Evolutionary conservation across 1,284 basidiomycete genomes (phyloP).

Genomic region (Exobasidium cylindrosporum): DNA sequence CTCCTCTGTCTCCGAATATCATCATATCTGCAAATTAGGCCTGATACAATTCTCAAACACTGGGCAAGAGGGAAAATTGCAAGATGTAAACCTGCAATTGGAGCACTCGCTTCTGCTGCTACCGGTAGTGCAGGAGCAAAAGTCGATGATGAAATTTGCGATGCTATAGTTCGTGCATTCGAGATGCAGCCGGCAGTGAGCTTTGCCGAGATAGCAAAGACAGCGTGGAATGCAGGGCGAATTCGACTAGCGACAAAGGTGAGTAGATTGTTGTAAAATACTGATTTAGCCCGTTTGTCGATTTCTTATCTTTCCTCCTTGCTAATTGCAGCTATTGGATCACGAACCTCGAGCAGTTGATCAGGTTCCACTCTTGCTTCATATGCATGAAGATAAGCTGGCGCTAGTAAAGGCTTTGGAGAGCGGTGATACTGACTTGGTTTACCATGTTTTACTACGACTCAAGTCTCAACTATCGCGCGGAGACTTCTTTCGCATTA

Average conservation of each 20-base stretch:
- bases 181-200: constrained; percentile 67
- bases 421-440: constrained; percentile 88
- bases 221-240: constrained; percentile 87
- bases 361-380: constrained; percentile 84
- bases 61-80: constrained; percentile 92
- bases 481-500: constrained; percentile 88
- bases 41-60: constrained; percentile 84
- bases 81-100: constrained; percentile 60
- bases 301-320: constrained; percentile 57
- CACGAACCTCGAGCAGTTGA: constrained; percentile 84
- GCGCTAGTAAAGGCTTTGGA: constrained; percentile 87
- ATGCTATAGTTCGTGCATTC: constrained; percentile 82
- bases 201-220: constrained; percentile 89
- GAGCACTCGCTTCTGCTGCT: constrained; percentile 10
- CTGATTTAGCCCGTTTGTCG: neutral
- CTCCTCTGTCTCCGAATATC: constrained; percentile 89
- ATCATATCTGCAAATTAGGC: constrained; percentile 73
- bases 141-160: constrained; percentile 72
- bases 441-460: constrained; percentile 34
- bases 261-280: constrained; percentile 25
- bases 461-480: constrained; percentile 72
- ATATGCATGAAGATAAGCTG: constrained; percentile 88
- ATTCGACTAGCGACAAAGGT: constrained; percentile 83
- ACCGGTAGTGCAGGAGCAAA: constrained; percentile 21
- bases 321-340: constrained; percentile 65